Evolutionary conservation across 2,329 filamentous ascomycete species (phyloP), one percentile per base, ranked within the genome.

Genomic region (Paracorniculantispora psalliotae): DNA sequence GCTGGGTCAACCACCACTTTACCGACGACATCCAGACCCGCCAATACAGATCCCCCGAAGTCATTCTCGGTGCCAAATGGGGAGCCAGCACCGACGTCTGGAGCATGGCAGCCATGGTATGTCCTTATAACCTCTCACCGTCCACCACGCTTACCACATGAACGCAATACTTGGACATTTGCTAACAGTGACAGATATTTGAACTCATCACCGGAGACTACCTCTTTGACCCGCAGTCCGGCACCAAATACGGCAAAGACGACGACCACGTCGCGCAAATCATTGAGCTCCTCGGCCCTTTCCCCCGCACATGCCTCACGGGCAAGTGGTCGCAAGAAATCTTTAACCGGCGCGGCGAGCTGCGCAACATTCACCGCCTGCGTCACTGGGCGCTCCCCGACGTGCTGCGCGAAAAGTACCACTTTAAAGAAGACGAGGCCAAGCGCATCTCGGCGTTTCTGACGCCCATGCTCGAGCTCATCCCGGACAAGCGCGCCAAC

Each of bases 221-320:
- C 70, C 85, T 99, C 46, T 99, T 99, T 74, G 94, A 99, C 69
- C 94, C 94, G 0, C 94, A 99, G 75, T 97, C 93, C 1, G 94
- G 94, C 63, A 97, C 93, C 44, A 97, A 97, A 76, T 99, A 99
- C 73, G 94, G 94, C 71, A 99, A 99, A 77, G 94, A 99, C 71
- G 94, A 99, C 77, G 94, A 99, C 71, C 94, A 99, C 76, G 97
- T 99, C 65, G 94, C 94, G 10, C 94, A 99, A 72, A 97, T 99
- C 68, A 97, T 99, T 71, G 94, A 99, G 74, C 82, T 99, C 5
- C 85, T 99, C 19, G 94, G 94, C 9, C 87, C 89, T 1, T 97
- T 97, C 71, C 93, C 94, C 57, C 96, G 96, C 72, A 90, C 90
- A 52, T 97, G 91, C 74, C 83, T 96, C 57, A 89, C 90, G 1